Base-by-base conservation (phyloP, 192 early-diverging fungal genomes). In the Umbelopsis vinacea region DNA sequence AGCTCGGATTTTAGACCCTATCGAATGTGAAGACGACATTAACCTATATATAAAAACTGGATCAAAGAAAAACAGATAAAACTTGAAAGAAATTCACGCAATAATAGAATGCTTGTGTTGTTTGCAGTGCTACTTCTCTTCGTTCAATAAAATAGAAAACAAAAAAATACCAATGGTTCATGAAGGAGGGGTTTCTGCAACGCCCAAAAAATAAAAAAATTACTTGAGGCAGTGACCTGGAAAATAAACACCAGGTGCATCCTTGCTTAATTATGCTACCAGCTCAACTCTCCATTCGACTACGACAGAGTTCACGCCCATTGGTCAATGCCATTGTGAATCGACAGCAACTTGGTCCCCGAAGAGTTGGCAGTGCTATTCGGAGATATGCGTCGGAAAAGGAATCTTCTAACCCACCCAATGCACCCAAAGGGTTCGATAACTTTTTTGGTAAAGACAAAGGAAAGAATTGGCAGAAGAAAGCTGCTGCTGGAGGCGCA, bases 1-100 rank as follows among this genome's bases (percentile, higher is more conserved):
- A 96, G 67, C 86, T 98, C 57, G 94, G 93, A n/a, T 79, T 89
- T 72, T 90, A 85, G 83, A 77, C 19, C 45, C 67, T 23, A 54
- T 22, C 53, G 17, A 63, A 37, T 37, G 33, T 37, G 57, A 63
- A 14, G 29, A 63, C 26, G 33, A 19, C 57, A 26, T 29, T n/a
- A n/a, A n/a, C n/a, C 26, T 35, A 33, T 60, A 60, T 60, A 60
- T 60, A 60, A 60, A 60, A 60, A 48, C 47, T n/a, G 19, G 19
- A 48, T 48, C 47, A 48, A 48, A 48, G 19, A 12, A 48, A 48
- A 12, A 48, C 11, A 48, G 47, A 48, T n/a, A 48, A 48, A 19
- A 48, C 15, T 48, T 12, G 15, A 48, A 48, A 48, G 47, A 48
- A 48, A 40, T 40, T 40, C 38, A 40, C 38, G 8, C 38, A 40